A percentile compares a stretch with the other conserved stretches of the same genome.
Evolutionary conservation across 2,329 filamentous ascomycete genomes (phyloP).

Genomic region (Hansfordia pulvinata): DNA sequence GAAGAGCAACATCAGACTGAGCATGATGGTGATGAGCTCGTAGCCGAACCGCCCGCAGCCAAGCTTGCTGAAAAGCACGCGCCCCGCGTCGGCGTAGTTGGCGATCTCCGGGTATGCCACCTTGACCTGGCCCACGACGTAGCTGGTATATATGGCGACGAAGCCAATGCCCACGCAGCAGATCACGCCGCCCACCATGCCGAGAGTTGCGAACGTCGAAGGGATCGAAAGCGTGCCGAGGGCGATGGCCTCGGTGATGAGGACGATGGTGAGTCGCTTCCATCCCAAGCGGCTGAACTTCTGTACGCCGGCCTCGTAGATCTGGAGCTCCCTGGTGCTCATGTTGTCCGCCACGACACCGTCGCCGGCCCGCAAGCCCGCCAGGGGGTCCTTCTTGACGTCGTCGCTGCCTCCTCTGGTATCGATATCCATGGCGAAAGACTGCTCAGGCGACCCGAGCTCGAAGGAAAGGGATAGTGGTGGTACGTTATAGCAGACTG

Average conservation of each 20-base stretch:
- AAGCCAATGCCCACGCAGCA: constrained; percentile 27
- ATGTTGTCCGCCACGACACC: no score
- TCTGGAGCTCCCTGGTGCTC: no score
- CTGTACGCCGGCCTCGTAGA: constrained; percentile 24
- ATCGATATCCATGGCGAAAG: no score
- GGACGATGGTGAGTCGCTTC: constrained; percentile 40
- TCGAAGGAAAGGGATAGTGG: no score
- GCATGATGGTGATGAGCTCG: constrained; percentile 37
- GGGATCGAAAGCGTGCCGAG: constrained; percentile 38
- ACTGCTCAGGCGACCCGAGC: no score
- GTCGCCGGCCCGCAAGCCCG: no score
- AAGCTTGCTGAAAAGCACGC: constrained; percentile 24
- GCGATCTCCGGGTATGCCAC: constrained; percentile 15
- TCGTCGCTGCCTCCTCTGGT: no score
- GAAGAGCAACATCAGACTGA: constrained; percentile 46
- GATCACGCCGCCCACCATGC: constrained; percentile 35
- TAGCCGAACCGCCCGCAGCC: constrained; percentile 37
- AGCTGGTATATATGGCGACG: constrained; percentile 31
- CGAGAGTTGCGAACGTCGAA: constrained; percentile 36
- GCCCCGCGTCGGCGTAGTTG: constrained; percentile 33
- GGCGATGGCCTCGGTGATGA: constrained; percentile 43
- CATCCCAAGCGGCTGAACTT: constrained; percentile 40
- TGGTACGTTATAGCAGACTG: no score
- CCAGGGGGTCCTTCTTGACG: no score
- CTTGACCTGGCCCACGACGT: constrained; percentile 29